These are phyloP conservation scores for Triangularia verruculosa DNA, from an alignment of 2,329 filamentous ascomycete species.

Conservation along the genomic window DNA sequence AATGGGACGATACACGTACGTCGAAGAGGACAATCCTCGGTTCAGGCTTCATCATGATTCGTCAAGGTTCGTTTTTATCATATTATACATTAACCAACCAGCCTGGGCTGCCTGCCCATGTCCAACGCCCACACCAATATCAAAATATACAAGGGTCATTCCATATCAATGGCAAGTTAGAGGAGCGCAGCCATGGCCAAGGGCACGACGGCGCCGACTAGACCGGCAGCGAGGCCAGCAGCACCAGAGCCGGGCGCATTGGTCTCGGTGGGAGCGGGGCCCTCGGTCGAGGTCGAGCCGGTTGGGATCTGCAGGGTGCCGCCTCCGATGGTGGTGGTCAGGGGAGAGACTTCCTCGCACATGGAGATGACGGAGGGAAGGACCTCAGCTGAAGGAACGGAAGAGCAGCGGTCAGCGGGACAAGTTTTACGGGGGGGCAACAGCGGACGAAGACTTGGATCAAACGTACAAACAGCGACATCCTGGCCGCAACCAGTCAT, in stretches of 20 bases:
- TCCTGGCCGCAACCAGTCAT: conserved; percentile 16
- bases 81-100: conserved; percentile 13
- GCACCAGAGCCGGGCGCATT: neutral
- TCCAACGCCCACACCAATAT: neutral
- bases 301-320: neutral
- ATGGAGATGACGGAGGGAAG: conserved; percentile 16
- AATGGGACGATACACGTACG: neutral
- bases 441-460: neutral
- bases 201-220: conserved; percentile 14
- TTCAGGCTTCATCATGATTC: neutral
- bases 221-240: conserved; percentile 14
- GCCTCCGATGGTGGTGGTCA: conserved; percentile 1
- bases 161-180: neutral
- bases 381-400: conserved; percentile 10
- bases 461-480: conserved; percentile 14
- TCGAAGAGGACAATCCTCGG: neutral
- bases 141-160: neutral
- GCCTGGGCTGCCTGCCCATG: neutral
- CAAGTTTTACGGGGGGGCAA: neutral
- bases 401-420: neutral
- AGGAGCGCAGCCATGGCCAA: conserved; percentile 13
- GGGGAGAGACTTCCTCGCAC: conserved; percentile 14
- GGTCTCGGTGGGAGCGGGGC: neutral
- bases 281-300: neutral
- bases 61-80: neutral